Evolutionary conservation across 345 rosid genomes (phyloP), one percentile per base, ranked within the genome.

Genomic region (Arabis alpina): DNA sequence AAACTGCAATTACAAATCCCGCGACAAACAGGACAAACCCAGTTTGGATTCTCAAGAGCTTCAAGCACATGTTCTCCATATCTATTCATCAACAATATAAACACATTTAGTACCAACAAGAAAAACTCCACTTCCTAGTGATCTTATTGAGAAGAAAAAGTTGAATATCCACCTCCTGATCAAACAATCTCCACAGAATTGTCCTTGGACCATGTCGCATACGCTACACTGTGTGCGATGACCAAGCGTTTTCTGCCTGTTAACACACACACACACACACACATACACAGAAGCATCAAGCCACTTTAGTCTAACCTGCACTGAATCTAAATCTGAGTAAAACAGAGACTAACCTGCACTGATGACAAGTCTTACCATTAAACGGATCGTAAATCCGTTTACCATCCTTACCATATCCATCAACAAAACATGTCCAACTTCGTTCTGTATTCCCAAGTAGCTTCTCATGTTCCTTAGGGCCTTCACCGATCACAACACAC

Each of bases 1-100:
- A 94, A 70, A 81, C 99, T 94, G 79, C 95, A 94, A 70, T 89
- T 89, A 87, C 96, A 94, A 72, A 94, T 94, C 60, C 95, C 97
- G 0, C 93, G 90, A 58, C 99, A 94, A 5, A 55, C 85, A 2
- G 99, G 97, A 68, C 99, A 89, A 51, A 71, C 47, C 97, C 99
- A 94, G 56, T 83, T 68, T 16, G 89, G 89, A 64, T 91, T 86
- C 73, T 89, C 90, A 6, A 75, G 44, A 73, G 99, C 93, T 83
- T 94, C 99, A 62, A 86, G 83, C 39, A 91, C 90, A 84, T 91
- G 95, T 83, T 94, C 97, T 4, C 97, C 97, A 28, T 94, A 91
- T 57, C 99, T 94, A 70, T 54, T 68, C 39, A 73, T 10, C 24
- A 40, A 47, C 24, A 37, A 8, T 10, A 37, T 0, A 53, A 9